Evolutionary conservation across 2,329 filamentous ascomycete species (phyloP).

Genomic region (Penicillium italicum): DNA sequence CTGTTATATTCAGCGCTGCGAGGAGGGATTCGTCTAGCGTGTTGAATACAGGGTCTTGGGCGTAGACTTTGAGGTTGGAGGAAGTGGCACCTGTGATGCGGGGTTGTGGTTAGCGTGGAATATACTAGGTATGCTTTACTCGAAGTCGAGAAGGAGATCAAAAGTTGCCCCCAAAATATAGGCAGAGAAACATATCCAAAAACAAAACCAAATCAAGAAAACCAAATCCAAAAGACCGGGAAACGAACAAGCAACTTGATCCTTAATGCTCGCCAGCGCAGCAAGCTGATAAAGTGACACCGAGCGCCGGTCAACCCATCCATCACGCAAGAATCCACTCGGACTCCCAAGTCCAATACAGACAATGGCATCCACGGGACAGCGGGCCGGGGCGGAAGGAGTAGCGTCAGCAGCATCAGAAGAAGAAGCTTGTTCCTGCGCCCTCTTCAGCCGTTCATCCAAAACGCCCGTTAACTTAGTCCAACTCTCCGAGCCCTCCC

Average conservation of each 20-base stretch:
- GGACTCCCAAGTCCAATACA: slow-evolving; percentile 43
- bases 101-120: not conserved
- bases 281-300: slow-evolving; percentile 44
- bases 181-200: not conserved
- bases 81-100: not conserved
- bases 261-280: slow-evolving; percentile 32
- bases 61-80: slow-evolving; percentile 43
- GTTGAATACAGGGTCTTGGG: slow-evolving; percentile 54
- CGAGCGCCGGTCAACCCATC: slow-evolving; percentile 41
- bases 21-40: slow-evolving; percentile 40
- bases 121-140: not conserved
- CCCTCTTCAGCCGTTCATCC: not conserved
- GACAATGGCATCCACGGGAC: slow-evolving; percentile 30
- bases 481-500: slow-evolving; percentile 32
- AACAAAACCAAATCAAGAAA: not conserved
- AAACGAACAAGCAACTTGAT: slow-evolving; percentile 25
- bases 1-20: slow-evolving; percentile 32
- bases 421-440: not conserved
- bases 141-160: too few relatives aligned
- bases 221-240: not conserved
- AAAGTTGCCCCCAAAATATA: not conserved
- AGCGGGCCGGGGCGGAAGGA: not conserved
- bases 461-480: slow-evolving; percentile 15
- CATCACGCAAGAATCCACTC: slow-evolving; percentile 41
- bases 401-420: not conserved